phyloP scores from a whole-genome alignment of 1,139 yeast genomes.

The Maudiozyma humilis region DNA sequence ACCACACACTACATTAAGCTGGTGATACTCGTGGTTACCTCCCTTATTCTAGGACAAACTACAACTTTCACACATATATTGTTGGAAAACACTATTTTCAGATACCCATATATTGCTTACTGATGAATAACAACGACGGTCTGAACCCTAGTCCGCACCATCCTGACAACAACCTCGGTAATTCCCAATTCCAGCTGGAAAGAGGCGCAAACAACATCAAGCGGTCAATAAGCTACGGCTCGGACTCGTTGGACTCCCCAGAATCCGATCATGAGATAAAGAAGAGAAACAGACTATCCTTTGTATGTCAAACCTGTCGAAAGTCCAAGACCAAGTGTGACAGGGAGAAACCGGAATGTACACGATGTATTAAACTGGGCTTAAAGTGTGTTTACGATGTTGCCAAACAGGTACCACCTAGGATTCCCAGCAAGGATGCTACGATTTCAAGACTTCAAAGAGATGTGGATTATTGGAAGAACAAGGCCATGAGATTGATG shows the following conservation, averaged over 20 bases:
- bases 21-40: no score
- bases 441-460: slow-evolving; percentile 26
- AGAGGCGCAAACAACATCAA: background rate
- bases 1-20: no score
- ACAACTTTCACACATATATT: no score
- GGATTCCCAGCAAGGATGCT: slow-evolving; percentile 31
- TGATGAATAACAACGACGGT: no score
- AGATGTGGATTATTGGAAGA: slow-evolving; percentile 28
- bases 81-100: no score
- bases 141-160: no score
- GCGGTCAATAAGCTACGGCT: background rate
- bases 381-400: slow-evolving; percentile 28
- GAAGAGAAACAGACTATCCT: slow-evolving; percentile 29
- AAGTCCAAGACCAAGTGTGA: slow-evolving; percentile 32
- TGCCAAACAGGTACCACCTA: slow-evolving; percentile 28
- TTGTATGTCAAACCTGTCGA: slow-evolving; percentile 30
- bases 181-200: background rate
- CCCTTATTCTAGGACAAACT: no score
- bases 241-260: background rate
- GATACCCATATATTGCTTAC: no score
- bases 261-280: slow-evolving; percentile 6
- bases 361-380: slow-evolving; percentile 25
- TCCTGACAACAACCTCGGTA: background rate
- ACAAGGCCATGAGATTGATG: slow-evolving; percentile 12
- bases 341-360: slow-evolving; percentile 28